phyloP scores from a whole-genome alignment of 2,329 filamentous ascomycete species.

The Emericellopsis atlantica region DNA sequence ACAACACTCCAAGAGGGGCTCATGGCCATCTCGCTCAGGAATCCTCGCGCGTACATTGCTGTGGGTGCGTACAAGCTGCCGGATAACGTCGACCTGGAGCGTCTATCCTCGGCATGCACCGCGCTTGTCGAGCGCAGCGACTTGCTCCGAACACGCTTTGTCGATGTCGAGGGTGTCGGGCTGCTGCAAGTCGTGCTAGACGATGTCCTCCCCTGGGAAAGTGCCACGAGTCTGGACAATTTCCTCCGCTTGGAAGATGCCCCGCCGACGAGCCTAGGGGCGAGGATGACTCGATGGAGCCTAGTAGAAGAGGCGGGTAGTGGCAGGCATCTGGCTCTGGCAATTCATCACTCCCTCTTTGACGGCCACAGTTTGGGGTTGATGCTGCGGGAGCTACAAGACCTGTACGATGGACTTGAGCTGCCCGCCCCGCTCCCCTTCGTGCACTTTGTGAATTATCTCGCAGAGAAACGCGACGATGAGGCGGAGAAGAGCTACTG shows the following conservation, averaged over 20 bases:
- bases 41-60: not conserved
- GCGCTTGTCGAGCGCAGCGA: constrained; percentile 5
- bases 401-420: not conserved
- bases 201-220: constrained; percentile 5
- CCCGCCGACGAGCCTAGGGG: constrained; percentile 10
- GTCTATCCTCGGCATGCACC: constrained; percentile 9
- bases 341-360: constrained; percentile 8
- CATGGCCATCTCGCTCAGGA: not conserved
- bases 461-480: not conserved
- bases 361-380: constrained; percentile 6
- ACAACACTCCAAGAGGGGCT: constrained; percentile 3
- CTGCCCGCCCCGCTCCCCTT: constrained; percentile 15
- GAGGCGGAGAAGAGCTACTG: not conserved
- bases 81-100: not conserved
- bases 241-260: constrained; percentile 13
- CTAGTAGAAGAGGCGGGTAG: constrained; percentile 3
- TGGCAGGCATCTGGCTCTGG: constrained; percentile 6
- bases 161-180: constrained; percentile 6
- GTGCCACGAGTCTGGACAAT: not conserved
- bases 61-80: not conserved
- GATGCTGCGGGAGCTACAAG: not conserved
- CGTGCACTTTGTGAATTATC: constrained; percentile 26
- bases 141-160: constrained; percentile 11
- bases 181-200: constrained; percentile 7
- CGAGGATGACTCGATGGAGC: constrained; percentile 7